Evolutionary conservation across 768 basidiomycete species (phyloP).

Genomic region (Naganishia vishniacii): DNA sequence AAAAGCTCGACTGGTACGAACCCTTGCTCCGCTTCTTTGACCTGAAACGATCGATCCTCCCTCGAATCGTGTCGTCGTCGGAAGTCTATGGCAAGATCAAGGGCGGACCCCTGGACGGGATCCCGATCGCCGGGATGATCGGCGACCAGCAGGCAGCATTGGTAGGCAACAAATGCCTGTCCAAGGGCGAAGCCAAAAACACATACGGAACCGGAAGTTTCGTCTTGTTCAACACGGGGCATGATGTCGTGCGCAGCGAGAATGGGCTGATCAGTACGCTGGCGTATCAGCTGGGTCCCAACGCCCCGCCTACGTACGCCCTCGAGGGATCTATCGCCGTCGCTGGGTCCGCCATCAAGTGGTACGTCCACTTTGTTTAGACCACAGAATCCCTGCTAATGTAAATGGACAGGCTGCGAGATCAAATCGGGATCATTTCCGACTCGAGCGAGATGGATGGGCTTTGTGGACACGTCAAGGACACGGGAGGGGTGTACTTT

Average conservation of each 20-base stretch:
- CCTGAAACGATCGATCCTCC: conserved; percentile 69
- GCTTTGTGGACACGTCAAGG: conserved; percentile 67
- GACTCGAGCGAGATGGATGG: conserved; percentile 77
- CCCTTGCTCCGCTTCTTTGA: conserved; percentile 81
- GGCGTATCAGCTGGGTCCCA: conserved; percentile 79
- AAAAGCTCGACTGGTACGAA: conserved; percentile 74
- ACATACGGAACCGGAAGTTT: conserved; percentile 98
- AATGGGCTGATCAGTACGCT: conserved; percentile 88
- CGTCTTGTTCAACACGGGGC: conserved; percentile 88
- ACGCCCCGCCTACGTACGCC: conserved; percentile 77
- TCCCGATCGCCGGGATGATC: conserved; percentile 83
- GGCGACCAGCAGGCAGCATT: conserved; percentile 99
- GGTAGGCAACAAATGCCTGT: conserved; percentile 90
- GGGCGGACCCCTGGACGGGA: conserved; percentile 57
- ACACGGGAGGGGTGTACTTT: conserved; percentile 87
- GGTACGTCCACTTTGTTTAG: conserved; percentile 51
- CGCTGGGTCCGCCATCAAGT: conserved; percentile 91
- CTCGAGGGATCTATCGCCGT: conserved; percentile 93
- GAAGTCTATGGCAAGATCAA: conserved; percentile 81
- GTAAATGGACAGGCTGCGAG: conserved; percentile 61
- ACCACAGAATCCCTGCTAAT: neutral
- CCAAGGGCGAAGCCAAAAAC: conserved; percentile 89
- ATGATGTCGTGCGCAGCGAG: conserved; percentile 72
- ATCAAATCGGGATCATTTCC: conserved; percentile 76
- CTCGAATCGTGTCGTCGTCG: conserved; percentile 80